Evolutionary conservation across 306 rosid species (phyloP).

Genomic region (Vigna angularis): DNA sequence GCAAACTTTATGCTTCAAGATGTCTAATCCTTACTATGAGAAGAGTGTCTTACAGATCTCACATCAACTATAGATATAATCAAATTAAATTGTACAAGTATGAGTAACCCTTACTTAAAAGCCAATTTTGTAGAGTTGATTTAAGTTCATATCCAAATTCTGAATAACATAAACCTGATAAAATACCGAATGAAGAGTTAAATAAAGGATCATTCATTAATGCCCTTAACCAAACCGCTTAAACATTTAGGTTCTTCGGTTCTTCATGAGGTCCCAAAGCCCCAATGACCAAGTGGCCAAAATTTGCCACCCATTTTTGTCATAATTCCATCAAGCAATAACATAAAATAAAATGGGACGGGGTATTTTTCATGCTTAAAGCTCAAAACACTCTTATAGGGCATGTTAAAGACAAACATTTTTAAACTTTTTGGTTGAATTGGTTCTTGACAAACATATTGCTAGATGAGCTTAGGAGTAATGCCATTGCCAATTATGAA

Average conservation of each 20-base stretch:
- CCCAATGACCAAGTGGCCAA: conserved; percentile 16
- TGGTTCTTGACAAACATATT: conserved; percentile 24
- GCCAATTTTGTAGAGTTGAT: no score
- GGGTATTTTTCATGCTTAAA: conserved; percentile 16
- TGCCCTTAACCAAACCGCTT: conserved; percentile 37
- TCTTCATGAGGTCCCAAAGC: conserved; percentile 21
- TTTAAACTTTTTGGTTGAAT: conserved; percentile 26
- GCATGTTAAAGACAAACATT: conserved; percentile 15
- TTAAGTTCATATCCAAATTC: no score
- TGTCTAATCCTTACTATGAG: no score
- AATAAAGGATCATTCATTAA: not conserved
- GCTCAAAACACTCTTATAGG: conserved; percentile 15
- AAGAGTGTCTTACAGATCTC: no score
- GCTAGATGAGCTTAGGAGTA: conserved; percentile 16
- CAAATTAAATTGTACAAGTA: no score
- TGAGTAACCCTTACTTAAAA: no score
- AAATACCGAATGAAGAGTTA: conserved; percentile 26
- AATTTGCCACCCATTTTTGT: conserved; percentile 9
- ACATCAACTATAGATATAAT: no score
- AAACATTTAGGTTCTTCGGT: conserved; percentile 22
- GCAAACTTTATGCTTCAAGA: no score
- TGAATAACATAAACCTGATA: conserved; percentile 9
- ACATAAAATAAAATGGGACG: not conserved
- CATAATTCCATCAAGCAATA: conserved; percentile 11
- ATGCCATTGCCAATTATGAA: conserved; percentile 15